phyloP scores from a whole-genome alignment of 495 filamentous ascomycete species.

The Neurospora tetrasperma region DNA sequence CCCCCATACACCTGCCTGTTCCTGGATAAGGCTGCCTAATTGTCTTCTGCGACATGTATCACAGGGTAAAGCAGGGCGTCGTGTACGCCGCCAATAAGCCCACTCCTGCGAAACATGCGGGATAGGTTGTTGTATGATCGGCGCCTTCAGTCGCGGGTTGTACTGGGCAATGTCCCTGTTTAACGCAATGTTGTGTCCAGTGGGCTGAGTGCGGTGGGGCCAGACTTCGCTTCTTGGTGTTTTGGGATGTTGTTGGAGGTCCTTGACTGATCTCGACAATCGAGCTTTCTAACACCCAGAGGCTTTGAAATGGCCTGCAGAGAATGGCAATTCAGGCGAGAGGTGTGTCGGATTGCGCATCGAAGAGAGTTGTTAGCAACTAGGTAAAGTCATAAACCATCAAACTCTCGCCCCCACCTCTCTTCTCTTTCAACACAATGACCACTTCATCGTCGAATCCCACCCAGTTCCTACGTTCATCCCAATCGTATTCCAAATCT shows the following conservation, averaged over 20 bases:
- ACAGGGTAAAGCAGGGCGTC: not conserved
- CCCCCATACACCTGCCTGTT: not conserved
- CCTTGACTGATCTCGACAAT: not conserved
- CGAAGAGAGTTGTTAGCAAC: not conserved
- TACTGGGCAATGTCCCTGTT: not conserved
- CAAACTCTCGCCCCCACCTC: constrained; percentile 56
- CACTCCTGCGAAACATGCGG: not conserved
- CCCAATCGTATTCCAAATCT: constrained; percentile 7
- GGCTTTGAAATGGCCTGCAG: not conserved
- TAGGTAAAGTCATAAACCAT: constrained; percentile 90
- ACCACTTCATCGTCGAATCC: constrained; percentile 94
- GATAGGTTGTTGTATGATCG: not conserved
- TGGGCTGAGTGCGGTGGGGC: not conserved
- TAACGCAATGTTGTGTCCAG: not conserved
- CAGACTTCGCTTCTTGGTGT: not conserved
- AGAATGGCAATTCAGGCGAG: not conserved
- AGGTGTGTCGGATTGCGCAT: not conserved
- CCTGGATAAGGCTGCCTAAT: not conserved
- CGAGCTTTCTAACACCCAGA: not conserved
- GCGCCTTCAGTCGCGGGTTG: not conserved
- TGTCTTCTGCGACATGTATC: not conserved
- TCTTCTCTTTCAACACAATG: constrained; percentile 67
- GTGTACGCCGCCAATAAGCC: not conserved
- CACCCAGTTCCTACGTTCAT: constrained; percentile 50
- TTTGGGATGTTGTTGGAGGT: not conserved